Evolutionary conservation across 345 rosid genomes (phyloP).

Genomic region (Orychophragmus violaceus): DNA sequence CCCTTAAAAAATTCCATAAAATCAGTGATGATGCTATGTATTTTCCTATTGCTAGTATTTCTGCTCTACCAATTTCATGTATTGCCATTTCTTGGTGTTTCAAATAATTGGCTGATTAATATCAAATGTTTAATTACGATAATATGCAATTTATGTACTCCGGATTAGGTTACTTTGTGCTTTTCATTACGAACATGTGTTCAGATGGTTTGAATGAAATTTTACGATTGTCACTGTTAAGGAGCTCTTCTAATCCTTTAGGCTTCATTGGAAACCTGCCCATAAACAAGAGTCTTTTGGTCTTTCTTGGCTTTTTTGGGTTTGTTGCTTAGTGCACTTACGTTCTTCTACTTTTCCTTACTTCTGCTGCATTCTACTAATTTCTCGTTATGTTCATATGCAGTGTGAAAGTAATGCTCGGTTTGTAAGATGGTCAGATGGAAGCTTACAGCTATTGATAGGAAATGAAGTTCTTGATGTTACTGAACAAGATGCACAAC

Average conservation of each 20-base stretch:
- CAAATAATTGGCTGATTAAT: background rate
- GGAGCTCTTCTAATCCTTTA: background rate
- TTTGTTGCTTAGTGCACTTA: background rate
- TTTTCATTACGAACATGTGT: background rate
- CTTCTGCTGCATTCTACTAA: conserved; percentile 13
- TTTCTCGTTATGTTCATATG: conserved; percentile 24
- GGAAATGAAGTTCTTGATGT: conserved; percentile 98
- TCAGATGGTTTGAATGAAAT: background rate
- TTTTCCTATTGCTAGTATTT: background rate
- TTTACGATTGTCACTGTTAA: conserved; percentile 3
- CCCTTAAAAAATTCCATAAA: background rate
- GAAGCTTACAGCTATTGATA: conserved; percentile 83
- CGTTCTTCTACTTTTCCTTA: background rate
- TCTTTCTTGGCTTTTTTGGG: background rate
- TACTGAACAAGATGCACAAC: conserved; percentile 83
- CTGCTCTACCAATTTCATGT: background rate
- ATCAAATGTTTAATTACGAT: background rate
- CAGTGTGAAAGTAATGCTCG: conserved; percentile 97
- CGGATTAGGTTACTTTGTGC: background rate
- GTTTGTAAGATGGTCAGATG: conserved; percentile 99
- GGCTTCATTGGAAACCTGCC: background rate
- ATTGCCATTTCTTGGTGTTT: conserved; percentile 9
- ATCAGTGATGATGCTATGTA: background rate
- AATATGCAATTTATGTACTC: background rate
- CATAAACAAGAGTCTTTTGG: conserved; percentile 1